Conservation (phyloP, 495 filamentous ascomycete genomes). For the Chaetomidium leptoderma region DNA sequence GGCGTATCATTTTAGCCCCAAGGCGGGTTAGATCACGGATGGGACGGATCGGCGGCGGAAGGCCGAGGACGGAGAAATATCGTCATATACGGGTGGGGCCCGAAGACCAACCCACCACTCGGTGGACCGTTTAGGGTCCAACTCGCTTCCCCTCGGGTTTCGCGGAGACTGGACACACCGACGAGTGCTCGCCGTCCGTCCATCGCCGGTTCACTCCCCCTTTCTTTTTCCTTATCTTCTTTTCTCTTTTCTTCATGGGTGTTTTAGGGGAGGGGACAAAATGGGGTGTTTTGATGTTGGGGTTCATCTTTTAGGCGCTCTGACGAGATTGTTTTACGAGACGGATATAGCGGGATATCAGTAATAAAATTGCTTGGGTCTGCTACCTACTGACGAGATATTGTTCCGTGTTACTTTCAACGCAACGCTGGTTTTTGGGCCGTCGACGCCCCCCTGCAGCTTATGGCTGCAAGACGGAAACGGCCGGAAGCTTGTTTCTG, state of each 20-base stretch:
- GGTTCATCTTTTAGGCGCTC: not conserved
- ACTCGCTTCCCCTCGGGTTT: not conserved
- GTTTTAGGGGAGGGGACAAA: not conserved
- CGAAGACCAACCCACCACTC: not conserved
- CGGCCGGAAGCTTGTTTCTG: slow-evolving; percentile 9
- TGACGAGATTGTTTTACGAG: not conserved
- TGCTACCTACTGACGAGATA: too few species aligned
- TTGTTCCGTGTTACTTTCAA: too few species aligned
- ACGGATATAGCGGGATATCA: too few species aligned
- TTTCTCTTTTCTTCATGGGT: slow-evolving; percentile 1
- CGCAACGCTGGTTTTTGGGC: too few species aligned
- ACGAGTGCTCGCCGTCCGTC: not conserved
- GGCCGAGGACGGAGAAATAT: not conserved
- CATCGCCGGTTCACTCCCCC: not conserved
- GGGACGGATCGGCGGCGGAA: not conserved
- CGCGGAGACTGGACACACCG: not conserved
- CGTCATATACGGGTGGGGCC: slow-evolving; percentile 1
- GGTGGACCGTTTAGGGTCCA: not conserved
- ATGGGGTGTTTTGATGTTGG: not conserved
- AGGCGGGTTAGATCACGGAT: not conserved
- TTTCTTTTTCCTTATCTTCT: slow-evolving; percentile 5
- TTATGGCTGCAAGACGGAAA: slow-evolving; percentile 8
- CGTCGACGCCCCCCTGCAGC: not conserved
- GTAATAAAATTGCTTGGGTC: too few species aligned
- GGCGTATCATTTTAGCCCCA: slow-evolving; percentile 3